Conservation (phyloP, 2,329 filamentous ascomycete genomes). For the Botrytis porri region DNA sequence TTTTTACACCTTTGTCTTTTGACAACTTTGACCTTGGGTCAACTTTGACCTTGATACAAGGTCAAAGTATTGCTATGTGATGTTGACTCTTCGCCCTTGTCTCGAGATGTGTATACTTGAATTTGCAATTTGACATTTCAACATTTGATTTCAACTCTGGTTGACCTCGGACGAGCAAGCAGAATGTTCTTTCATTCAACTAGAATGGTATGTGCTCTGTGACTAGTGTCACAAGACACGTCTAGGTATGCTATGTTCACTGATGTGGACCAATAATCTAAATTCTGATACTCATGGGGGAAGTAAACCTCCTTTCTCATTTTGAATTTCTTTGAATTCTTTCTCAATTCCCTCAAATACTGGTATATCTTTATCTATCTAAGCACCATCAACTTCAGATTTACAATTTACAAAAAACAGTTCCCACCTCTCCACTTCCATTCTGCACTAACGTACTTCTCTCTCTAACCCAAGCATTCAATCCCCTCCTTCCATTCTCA, state of each 20-base stretch:
- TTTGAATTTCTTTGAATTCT: neutral
- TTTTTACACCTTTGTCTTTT: neutral
- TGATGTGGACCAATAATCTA: neutral
- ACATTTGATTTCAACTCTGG: neutral
- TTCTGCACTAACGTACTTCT: slow-evolving; percentile 88
- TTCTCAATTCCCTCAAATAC: neutral
- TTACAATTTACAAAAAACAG: slow-evolving; percentile 65
- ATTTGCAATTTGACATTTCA: neutral
- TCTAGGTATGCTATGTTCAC: neutral
- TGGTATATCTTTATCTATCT: neutral
- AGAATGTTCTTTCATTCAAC: neutral
- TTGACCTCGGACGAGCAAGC: neutral
- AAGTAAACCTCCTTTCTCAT: neutral
- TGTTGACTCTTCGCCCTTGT: neutral
- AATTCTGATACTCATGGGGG: neutral
- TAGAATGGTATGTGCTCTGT: neutral
- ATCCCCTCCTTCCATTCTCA: slow-evolving; percentile 77
- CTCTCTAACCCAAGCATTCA: slow-evolving; percentile 80
- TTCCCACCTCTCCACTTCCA: slow-evolving; percentile 57
- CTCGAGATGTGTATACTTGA: neutral
- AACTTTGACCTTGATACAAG: neutral
- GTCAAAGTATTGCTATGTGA: neutral
- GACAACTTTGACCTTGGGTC: neutral
- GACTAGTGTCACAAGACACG: neutral
- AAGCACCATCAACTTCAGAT: neutral